Conservation (phyloP, 768 basidiomycete species). For the Amanita brunnescens region DNA sequence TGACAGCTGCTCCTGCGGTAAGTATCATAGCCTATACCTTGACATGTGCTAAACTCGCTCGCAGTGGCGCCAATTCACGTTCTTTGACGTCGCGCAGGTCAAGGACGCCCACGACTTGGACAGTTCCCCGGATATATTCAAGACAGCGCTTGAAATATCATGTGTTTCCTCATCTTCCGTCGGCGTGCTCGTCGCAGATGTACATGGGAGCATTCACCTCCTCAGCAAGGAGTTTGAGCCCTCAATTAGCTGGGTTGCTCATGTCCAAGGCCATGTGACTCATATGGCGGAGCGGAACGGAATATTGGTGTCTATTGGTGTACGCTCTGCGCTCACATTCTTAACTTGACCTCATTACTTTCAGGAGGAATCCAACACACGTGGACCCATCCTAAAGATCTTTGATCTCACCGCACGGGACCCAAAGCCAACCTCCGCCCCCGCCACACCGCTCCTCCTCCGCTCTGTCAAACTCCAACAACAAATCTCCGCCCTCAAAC, state of each 20-base stretch:
- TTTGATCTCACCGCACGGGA: slow-evolving; percentile 12
- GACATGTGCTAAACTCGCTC: not conserved
- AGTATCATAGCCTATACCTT: not conserved
- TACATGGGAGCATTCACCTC: slow-evolving; percentile 75
- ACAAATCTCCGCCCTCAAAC: not conserved
- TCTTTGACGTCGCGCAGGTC: slow-evolving; percentile 75
- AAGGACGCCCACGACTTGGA: slow-evolving; percentile 74
- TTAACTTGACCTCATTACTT: slow-evolving; percentile 1
- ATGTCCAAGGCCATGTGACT: slow-evolving; percentile 71
- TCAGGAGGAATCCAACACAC: slow-evolving; percentile 68
- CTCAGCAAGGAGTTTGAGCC: slow-evolving; percentile 70
- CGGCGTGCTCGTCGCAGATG: slow-evolving; percentile 74
- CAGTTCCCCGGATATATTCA: slow-evolving; percentile 70
- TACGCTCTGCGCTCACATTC: slow-evolving; percentile 29
- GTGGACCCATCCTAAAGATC: slow-evolving; percentile 70
- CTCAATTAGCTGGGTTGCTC: slow-evolving; percentile 68
- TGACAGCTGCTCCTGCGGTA: not conserved
- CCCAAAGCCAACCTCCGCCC: slow-evolving; percentile 54
- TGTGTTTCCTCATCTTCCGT: slow-evolving; percentile 51
- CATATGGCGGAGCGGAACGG: slow-evolving; percentile 81
- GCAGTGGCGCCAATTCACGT: slow-evolving; percentile 79
- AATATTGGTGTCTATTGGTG: slow-evolving; percentile 83
- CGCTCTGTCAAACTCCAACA: slow-evolving; percentile 49
- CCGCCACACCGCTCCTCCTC: slow-evolving; percentile 48
- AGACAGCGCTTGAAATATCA: slow-evolving; percentile 67